Conservation (phyloP, 2,329 filamentous ascomycete species). For the Sporothrix euskadiensis region DNA sequence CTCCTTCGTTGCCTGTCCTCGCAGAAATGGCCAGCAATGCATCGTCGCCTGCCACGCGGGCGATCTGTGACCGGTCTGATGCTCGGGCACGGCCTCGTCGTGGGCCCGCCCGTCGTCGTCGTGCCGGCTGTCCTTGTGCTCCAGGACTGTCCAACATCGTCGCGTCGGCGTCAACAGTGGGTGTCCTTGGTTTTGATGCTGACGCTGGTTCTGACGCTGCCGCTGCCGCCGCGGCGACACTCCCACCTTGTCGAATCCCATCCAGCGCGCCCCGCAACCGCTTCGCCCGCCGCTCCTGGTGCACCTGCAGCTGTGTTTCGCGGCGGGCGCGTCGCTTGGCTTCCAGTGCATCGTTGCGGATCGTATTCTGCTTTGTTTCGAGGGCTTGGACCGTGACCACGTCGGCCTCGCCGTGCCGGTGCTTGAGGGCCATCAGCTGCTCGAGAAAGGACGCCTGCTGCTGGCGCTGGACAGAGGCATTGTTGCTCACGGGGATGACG, state of each 20-base stretch:
- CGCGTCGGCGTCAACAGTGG: too few species aligned
- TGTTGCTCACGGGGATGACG: constrained; percentile 31
- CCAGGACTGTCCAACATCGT: background rate
- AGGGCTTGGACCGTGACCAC: constrained; percentile 34
- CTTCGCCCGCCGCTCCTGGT: constrained; percentile 13
- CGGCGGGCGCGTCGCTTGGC: constrained; percentile 16
- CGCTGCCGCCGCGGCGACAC: background rate
- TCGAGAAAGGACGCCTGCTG: constrained; percentile 34
- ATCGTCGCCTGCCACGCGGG: constrained; percentile 7
- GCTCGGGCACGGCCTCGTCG: constrained; percentile 7
- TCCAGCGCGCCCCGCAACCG: background rate
- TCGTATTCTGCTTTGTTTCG: constrained; percentile 24
- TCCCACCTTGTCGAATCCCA: background rate
- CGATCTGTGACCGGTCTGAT: background rate
- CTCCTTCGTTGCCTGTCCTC: background rate
- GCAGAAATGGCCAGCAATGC: background rate
- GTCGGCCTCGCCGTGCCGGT: constrained; percentile 32
- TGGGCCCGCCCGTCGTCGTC: background rate
- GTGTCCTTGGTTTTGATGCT: too few species aligned
- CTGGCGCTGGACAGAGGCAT: constrained; percentile 30
- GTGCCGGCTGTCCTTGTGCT: background rate
- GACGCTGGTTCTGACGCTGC: too few species aligned
- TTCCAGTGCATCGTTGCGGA: constrained; percentile 28
- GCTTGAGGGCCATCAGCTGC: constrained; percentile 34
- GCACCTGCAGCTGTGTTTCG: constrained; percentile 21